These are phyloP conservation scores for Acanthamoeba sp. DNA, from an alignment of 208 protist species.

Conservation along the genomic window DNA sequence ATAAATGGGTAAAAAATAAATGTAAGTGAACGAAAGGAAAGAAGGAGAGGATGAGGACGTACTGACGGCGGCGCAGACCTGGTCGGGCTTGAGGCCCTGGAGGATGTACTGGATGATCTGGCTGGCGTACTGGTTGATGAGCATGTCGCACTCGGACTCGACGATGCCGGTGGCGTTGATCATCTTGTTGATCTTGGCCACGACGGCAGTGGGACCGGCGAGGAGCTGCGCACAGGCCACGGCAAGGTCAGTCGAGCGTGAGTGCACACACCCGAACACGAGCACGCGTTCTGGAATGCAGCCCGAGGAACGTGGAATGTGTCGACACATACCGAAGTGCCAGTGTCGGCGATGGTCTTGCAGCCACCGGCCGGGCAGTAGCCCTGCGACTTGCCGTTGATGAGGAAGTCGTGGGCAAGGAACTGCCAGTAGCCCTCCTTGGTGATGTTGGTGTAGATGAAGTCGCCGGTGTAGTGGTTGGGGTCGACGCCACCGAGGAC, in stretches of 20 bases:
- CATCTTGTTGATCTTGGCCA: conserved; percentile 40
- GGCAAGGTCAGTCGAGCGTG: no score
- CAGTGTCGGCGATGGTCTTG: conserved; percentile 22
- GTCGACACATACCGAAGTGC: conserved; percentile 15
- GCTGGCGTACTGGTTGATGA: neutral
- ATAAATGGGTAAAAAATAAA: no score
- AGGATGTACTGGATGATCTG: conserved; percentile 37
- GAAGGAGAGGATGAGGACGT: no score
- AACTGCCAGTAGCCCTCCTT: conserved; percentile 32
- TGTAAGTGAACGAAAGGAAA: no score
- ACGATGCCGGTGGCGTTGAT: conserved; percentile 11
- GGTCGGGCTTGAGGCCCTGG: conserved; percentile 10
- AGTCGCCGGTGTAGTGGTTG: conserved; percentile 27
- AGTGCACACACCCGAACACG: no score
- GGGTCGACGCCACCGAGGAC: neutral
- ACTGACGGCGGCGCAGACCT: neutral
- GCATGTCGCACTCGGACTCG: neutral
- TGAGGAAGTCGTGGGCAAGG: conserved; percentile 19
- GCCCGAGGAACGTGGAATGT: no score
- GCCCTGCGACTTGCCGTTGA: conserved; percentile 2
- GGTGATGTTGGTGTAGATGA: conserved; percentile 5
- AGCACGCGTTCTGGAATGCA: no score
- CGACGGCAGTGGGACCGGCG: neutral
- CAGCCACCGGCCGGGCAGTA: neutral
- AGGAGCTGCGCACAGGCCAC: neutral